Conservation (phyloP, 805 yeast genomes). For the Candida multigemmis region DNA sequence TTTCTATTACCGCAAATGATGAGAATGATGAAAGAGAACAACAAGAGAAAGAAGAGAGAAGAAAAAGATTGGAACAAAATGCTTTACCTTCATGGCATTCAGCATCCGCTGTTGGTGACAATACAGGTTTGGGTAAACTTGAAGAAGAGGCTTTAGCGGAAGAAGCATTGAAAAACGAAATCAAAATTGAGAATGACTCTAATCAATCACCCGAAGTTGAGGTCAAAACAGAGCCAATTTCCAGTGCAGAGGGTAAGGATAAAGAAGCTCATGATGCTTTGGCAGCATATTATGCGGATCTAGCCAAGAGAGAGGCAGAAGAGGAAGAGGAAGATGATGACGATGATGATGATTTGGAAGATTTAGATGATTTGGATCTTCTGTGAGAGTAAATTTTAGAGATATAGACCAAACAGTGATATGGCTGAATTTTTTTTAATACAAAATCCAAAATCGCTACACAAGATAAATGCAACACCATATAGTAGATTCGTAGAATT, state of each 20-base stretch:
- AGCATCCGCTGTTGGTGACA: conserved; percentile 78
- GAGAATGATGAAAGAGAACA: conserved; percentile 62
- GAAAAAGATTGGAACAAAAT: conserved; percentile 73
- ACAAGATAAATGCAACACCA: too few relatives aligned
- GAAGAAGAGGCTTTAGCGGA: conserved; percentile 25
- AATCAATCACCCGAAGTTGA: conserved; percentile 5
- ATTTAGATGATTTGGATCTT: conserved; percentile 25
- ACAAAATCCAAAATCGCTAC: too few relatives aligned
- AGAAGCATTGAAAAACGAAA: conserved; percentile 2
- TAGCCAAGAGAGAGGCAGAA: conserved; percentile 59
- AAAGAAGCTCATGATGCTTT: conserved; percentile 64
- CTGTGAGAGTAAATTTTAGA: too few relatives aligned
- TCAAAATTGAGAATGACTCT: conserved; percentile 5
- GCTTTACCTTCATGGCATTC: conserved; percentile 97
- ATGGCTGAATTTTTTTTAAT: too few relatives aligned
- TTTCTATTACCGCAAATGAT: conserved; percentile 82
- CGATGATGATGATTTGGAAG: conserved; percentile 23
- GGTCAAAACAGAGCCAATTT: conserved; percentile 7
- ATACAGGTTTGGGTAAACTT: conserved; percentile 40
- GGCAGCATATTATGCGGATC: conserved; percentile 61
- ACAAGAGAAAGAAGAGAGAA: conserved; percentile 57
- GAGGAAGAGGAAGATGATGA: conserved; percentile 50
- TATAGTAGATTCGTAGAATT: too few relatives aligned
- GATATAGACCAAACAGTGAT: too few relatives aligned
- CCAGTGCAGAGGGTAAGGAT: conserved; percentile 38